A percentile compares a stretch with the other conserved stretches of the same genome.
phyloP scores from a whole-genome alignment of 495 filamentous ascomycete species.

The Sporormia fimetaria region DNA sequence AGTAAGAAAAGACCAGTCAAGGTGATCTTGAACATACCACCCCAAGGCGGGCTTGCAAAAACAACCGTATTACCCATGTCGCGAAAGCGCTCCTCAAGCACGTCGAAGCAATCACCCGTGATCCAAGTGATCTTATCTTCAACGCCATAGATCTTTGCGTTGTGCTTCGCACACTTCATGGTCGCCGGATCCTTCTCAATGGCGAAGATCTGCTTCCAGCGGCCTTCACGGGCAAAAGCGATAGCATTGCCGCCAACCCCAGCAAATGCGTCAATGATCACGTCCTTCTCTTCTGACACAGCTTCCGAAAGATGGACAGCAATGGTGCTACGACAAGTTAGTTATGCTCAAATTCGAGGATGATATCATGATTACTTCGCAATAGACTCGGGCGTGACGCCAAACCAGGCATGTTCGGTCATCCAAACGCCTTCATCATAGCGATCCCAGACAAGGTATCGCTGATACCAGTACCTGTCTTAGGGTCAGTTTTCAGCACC shows the following conservation, averaged over 20 bases:
- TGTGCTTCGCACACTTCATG: constrained; percentile 81
- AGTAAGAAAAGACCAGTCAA: background rate
- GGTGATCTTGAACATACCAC: constrained; percentile 42
- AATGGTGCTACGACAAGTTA: constrained; percentile 49
- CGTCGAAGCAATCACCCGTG: constrained; percentile 67
- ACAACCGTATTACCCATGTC: constrained; percentile 43
- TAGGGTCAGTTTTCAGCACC: constrained; percentile 1
- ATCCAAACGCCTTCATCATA: constrained; percentile 84
- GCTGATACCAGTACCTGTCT: constrained; percentile 74
- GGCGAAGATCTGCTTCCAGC: constrained; percentile 72
- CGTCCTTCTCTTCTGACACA: constrained; percentile 41
- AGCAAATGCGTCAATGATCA: constrained; percentile 76
- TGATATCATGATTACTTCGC: constrained; percentile 51
- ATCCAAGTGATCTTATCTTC: constrained; percentile 69
- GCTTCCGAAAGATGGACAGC: constrained; percentile 55
- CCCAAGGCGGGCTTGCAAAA: constrained; percentile 93
- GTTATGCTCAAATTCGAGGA: background rate
- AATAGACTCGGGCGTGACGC: constrained; percentile 83
- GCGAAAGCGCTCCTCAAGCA: constrained; percentile 32
- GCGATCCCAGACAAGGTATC: constrained; percentile 68
- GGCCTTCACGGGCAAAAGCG: constrained; percentile 66
- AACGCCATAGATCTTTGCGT: constrained; percentile 81
- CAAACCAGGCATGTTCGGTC: constrained; percentile 90
- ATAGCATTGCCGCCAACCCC: constrained; percentile 94
- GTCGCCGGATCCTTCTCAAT: constrained; percentile 71